Evolutionary conservation across 2,329 filamentous ascomycete species (phyloP).

Genomic region (Didymella pomorum): DNA sequence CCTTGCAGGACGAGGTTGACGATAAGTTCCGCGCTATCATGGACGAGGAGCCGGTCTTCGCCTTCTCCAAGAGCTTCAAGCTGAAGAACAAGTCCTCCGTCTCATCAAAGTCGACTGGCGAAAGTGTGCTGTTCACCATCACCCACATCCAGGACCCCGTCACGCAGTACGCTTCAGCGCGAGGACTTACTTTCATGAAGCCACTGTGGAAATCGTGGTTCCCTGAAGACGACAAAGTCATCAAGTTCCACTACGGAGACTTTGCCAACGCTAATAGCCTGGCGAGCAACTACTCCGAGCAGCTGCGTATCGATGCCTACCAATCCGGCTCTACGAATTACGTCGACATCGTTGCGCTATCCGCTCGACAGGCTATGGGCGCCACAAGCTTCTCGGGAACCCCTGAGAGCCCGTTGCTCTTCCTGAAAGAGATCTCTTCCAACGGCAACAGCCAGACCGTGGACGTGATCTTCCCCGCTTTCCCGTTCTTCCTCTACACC

Average conservation of each 20-base stretch:
- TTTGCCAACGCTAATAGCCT: conserved; percentile 69
- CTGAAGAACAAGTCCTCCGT: conserved; percentile 29
- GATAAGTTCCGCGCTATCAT: conserved; percentile 72
- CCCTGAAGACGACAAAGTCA: conserved; percentile 65
- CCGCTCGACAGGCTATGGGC: conserved; percentile 80
- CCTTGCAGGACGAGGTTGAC: conserved; percentile 72
- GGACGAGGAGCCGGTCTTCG: conserved; percentile 83
- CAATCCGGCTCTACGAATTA: conserved; percentile 78
- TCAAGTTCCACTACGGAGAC: conserved; percentile 79
- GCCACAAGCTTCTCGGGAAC: conserved; percentile 79
- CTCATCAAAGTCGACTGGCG: conserved; percentile 17
- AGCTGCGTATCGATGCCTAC: conserved; percentile 75
- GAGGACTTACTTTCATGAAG: conserved; percentile 78
- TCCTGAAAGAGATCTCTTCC: conserved; percentile 86
- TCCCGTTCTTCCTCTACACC: conserved; percentile 86
- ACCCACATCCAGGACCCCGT: conserved; percentile 80
- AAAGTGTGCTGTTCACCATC: conserved; percentile 75
- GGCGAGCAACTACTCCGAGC: conserved; percentile 75
- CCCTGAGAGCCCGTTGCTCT: conserved; percentile 74
- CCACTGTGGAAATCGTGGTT: conserved; percentile 84
- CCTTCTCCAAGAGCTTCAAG: conserved; percentile 63
- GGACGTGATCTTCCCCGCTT: conserved; percentile 86
- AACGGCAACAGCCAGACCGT: conserved; percentile 87
- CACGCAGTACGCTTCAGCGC: conserved; percentile 78
- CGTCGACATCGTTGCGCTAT: conserved; percentile 78